phyloP scores from a whole-genome alignment of 31 red algal genomes.

The Asparagopsis taxiformis region DNA sequence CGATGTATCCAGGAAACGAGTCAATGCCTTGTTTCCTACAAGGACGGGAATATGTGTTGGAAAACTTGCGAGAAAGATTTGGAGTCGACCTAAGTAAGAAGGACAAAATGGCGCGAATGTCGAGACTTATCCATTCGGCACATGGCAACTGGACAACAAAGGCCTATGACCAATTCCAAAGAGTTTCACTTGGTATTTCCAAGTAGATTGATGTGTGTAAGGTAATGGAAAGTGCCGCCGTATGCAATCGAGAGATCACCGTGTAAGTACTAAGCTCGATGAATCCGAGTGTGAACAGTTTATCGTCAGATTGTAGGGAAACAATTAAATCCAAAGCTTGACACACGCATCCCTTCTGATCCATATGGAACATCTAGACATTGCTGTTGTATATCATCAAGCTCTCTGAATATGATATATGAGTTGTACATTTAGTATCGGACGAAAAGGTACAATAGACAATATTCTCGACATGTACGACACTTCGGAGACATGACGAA shows the following conservation, averaged over 20 bases:
- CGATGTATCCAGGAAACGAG: conserved; percentile 94
- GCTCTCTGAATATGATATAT: no score
- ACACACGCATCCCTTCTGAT: no score
- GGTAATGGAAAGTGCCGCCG: background rate
- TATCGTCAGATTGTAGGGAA: background rate
- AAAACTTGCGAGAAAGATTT: conserved; percentile 86
- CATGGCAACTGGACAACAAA: conserved; percentile 92
- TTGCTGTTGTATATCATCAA: no score
- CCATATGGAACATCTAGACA: no score
- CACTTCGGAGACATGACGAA: no score
- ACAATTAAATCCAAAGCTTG: background rate
- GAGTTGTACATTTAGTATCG: no score
- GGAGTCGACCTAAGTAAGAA: conserved; percentile 69
- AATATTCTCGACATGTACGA: no score
- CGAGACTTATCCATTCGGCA: conserved; percentile 72
- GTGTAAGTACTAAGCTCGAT: background rate
- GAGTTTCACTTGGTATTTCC: conserved; percentile 65
- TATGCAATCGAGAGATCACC: background rate
- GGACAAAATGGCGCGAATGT: conserved; percentile 67
- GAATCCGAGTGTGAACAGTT: background rate
- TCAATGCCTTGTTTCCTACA: conserved; percentile 96
- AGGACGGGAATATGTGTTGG: conserved; percentile 87
- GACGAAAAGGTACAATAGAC: no score
- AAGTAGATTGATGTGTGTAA: conserved; percentile 18
- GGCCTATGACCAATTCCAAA: conserved; percentile 93